phyloP scores from a whole-genome alignment of 75 land plant species.

The Cryptomeria japonica region DNA sequence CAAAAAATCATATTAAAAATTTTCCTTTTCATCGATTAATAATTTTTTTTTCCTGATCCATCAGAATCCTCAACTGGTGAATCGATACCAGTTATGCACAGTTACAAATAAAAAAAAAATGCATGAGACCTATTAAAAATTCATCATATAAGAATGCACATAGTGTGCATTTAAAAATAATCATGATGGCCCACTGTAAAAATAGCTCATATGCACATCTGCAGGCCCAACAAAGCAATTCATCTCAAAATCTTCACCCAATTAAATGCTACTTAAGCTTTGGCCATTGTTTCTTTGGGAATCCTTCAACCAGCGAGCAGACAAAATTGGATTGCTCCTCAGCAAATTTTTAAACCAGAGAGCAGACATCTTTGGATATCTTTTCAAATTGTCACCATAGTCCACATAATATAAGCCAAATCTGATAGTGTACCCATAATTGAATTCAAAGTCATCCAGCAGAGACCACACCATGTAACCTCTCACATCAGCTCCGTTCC shows the following conservation, averaged over 20 bases:
- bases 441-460: slow-evolving; percentile 18
- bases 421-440: slow-evolving; percentile 13
- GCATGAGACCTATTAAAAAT: too few relatives aligned
- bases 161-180: too few relatives aligned
- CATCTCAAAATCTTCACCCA: not conserved
- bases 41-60: too few relatives aligned
- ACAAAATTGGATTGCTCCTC: slow-evolving; percentile 11
- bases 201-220: too few relatives aligned
- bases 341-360: slow-evolving; percentile 14
- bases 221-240: too few relatives aligned
- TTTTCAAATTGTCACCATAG: not conserved
- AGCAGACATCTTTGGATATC: slow-evolving; percentile 23
- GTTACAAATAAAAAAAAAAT: too few relatives aligned
- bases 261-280: not conserved
- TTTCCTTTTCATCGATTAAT: too few relatives aligned
- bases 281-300: not conserved
- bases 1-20: too few relatives aligned
- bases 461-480: slow-evolving; percentile 27
- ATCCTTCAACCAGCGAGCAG: slow-evolving; percentile 14
- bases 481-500: slow-evolving; percentile 22
- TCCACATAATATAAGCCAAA: slow-evolving; percentile 21
- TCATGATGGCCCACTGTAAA: too few relatives aligned
- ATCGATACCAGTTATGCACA: too few relatives aligned
- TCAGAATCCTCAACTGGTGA: too few relatives aligned
- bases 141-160: too few relatives aligned